Conservation (phyloP, 106 monocot species). For the Dactylorhiza incarnata region DNA sequence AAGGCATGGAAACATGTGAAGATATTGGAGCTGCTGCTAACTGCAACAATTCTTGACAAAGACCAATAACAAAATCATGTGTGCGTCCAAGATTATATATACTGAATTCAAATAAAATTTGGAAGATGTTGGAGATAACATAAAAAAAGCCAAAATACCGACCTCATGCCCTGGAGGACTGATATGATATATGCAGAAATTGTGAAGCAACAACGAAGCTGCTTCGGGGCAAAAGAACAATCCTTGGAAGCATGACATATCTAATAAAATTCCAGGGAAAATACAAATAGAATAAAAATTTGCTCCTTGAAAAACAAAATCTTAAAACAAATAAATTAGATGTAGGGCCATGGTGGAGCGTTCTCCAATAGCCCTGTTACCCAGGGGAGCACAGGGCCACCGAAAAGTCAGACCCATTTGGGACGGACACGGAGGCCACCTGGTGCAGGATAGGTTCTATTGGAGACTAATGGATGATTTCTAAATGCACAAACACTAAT, state of each 20-base stretch:
- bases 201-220: slow-evolving; percentile 69
- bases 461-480: too few species aligned
- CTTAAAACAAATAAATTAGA: too few species aligned
- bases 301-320: not conserved
- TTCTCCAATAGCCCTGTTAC: too few species aligned
- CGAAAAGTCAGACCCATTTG: too few species aligned
- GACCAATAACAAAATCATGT: slow-evolving; percentile 8
- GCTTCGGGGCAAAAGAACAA: slow-evolving; percentile 77
- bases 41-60: slow-evolving; percentile 74
- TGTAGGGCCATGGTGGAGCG: too few species aligned
- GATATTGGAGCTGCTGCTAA: slow-evolving; percentile 90
- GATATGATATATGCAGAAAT: slow-evolving; percentile 88
- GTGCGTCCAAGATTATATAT: not conserved
- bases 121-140: not conserved
- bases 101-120: not conserved
- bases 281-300: not conserved
- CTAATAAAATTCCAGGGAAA: slow-evolving; percentile 19
- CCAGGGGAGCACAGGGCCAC: too few species aligned
- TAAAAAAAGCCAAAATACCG: slow-evolving; percentile 19
- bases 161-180: slow-evolving; percentile 89
- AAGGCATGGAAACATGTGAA: slow-evolving; percentile 46
- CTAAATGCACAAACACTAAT: too few species aligned
- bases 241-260: slow-evolving; percentile 85
- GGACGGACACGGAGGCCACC: too few species aligned
- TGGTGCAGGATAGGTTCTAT: too few species aligned